Percentiles rank a stretch among this genome's conserved stretches.
Conservation (phyloP, 768 basidiomycete genomes). For the Mycena galericulata region DNA sequence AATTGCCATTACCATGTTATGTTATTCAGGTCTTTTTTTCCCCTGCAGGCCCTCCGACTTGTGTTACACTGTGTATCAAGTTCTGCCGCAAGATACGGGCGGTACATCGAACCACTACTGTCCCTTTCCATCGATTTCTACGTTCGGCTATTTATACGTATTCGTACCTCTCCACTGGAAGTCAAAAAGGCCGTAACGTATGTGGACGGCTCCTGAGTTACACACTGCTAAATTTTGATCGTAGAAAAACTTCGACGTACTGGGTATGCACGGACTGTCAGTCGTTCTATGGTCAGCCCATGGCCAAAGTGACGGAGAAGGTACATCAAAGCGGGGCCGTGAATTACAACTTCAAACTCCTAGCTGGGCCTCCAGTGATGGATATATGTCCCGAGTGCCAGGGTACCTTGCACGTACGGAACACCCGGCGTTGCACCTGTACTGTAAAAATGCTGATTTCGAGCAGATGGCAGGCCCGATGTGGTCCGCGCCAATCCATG, state of each 20-base stretch:
- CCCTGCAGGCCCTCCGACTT: constrained; percentile 82
- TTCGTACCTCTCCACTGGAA: constrained; percentile 79
- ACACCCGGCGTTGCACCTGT: too few relatives aligned
- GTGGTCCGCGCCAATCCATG: constrained; percentile 94
- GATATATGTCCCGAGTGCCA: constrained; percentile 88
- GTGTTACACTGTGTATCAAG: constrained; percentile 89
- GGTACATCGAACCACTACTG: constrained; percentile 89
- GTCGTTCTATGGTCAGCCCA: constrained; percentile 82
- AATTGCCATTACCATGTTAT: background rate
- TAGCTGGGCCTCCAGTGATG: constrained; percentile 72
- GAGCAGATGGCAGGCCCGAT: constrained; percentile 92
- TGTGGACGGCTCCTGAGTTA: constrained; percentile 40
- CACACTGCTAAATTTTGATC: constrained; percentile 24
- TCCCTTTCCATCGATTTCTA: constrained; percentile 98
- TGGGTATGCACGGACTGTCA: constrained; percentile 91
- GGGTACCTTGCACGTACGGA: constrained; percentile 75
- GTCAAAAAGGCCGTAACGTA: constrained; percentile 88
- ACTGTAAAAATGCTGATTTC: background rate
- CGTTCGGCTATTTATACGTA: constrained; percentile 88
- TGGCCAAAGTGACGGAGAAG: constrained; percentile 81
- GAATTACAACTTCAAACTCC: constrained; percentile 79
- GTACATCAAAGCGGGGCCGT: constrained; percentile 65
- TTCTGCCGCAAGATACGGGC: constrained; percentile 92
- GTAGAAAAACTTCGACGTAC: constrained; percentile 86
- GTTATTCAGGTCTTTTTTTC: constrained; percentile 15